These are phyloP conservation scores for Pichia rugopelliculosa DNA, from an alignment of 805 yeast genomes.

Conservation along the genomic window DNA sequence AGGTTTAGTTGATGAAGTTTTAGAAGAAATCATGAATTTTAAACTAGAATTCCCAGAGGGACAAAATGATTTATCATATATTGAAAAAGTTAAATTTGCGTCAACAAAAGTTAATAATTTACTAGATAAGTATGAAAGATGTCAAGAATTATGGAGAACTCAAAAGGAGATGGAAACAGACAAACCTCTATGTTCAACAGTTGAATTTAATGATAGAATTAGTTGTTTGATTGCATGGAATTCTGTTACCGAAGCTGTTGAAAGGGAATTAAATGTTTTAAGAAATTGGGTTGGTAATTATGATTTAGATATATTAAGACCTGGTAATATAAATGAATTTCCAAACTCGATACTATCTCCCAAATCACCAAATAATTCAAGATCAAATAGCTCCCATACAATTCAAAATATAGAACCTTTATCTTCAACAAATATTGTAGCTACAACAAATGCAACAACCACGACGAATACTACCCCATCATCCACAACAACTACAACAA, in stretches of 20 bases:
- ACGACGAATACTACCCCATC: background rate
- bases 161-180: slow-evolving; percentile 70
- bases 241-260: slow-evolving; percentile 62
- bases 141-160: slow-evolving; percentile 75
- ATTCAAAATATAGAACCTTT: background rate
- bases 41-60: slow-evolving; percentile 41
- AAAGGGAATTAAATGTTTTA: slow-evolving; percentile 52
- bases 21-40: slow-evolving; percentile 63
- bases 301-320: slow-evolving; percentile 55
- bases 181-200: slow-evolving; percentile 60
- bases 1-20: slow-evolving; percentile 61
- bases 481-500: background rate
- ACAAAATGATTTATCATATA: slow-evolving; percentile 11
- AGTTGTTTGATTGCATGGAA: slow-evolving; percentile 84
- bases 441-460: background rate
- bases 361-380: background rate
- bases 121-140: slow-evolving; percentile 53
- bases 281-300: slow-evolving; percentile 80
- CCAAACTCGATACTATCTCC: background rate
- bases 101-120: slow-evolving; percentile 46
- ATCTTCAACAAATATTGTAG: too few species aligned
- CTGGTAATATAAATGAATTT: slow-evolving; percentile 9
- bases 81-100: slow-evolving; percentile 29
- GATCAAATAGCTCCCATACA: background rate
- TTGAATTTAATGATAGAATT: slow-evolving; percentile 55